Conservation (phyloP, 1,284 basidiomycete species). For the Ganoderma meredithae region DNA sequence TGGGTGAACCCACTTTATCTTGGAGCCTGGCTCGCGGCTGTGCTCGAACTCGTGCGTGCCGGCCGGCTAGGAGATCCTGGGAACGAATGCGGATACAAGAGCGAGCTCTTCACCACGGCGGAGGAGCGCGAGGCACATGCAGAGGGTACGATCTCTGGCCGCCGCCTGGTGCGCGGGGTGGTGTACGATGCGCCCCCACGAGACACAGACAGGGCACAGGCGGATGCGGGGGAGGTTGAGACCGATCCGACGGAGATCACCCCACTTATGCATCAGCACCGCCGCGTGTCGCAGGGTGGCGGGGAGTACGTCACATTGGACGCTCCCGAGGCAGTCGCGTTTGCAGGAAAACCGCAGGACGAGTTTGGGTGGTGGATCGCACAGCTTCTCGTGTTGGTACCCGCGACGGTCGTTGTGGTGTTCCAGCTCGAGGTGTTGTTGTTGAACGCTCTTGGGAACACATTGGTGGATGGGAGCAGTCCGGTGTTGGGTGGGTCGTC, state of each 20-base stretch:
- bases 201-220: constrained; percentile 18
- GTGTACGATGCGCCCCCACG: constrained; percentile 30
- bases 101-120: constrained; percentile 27
- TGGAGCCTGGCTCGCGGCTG: constrained; percentile 28
- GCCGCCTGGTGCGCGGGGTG: constrained; percentile 32
- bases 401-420: constrained; percentile 64
- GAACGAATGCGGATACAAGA: constrained; percentile 24
- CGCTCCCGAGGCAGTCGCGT: constrained; percentile 17
- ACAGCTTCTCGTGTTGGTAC: constrained; percentile 64
- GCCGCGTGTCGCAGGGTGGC: constrained; percentile 32
- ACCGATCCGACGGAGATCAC: constrained; percentile 56
- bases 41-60: constrained; percentile 26
- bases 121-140: constrained; percentile 26
- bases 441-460: constrained; percentile 61
- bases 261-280: constrained; percentile 53
- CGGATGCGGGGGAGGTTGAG: constrained; percentile 43
- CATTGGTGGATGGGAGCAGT: constrained; percentile 69
- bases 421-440: constrained; percentile 60
- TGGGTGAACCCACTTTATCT: constrained; percentile 47
- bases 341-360: constrained; percentile 35
- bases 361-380: constrained; percentile 68
- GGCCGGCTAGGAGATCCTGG: constrained; percentile 27
- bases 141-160: constrained; percentile 26
- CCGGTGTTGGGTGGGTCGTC: constrained; percentile 53
- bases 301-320: constrained; percentile 35